Base-by-base conservation (phyloP, 1,139 yeast genomes). In the Saccharomyces hybrid region DNA sequence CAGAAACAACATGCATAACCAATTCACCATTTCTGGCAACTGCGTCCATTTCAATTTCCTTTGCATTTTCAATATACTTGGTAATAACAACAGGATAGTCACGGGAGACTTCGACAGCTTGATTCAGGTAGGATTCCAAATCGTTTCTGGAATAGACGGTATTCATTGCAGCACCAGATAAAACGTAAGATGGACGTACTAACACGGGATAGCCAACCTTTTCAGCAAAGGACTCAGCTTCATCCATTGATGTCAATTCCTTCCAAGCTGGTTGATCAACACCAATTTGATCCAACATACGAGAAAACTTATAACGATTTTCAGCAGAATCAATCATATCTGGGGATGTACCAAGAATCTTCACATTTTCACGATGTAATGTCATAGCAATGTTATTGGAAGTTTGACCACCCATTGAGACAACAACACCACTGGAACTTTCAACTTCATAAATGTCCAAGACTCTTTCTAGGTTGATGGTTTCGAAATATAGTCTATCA, bases 251-350 rank as follows among this genome's bases (percentile, higher is more conserved):
- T 46, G 98, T 90, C 67, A 93, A 83, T 75, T 93, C 99, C 75
- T 91, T 93, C 99, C 99, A 93, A 50, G 97, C 97, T 53, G 99
- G 99, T 76, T 93, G 99, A 75, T 93, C 99, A 62, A 93, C 98
- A 55, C 96, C 97, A 67, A 93, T 93, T 66, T 83, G 83, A 74
- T 93, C 99, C 77, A 93, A 81, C 95, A 93, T 91, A 76, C 97
- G 88, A 52, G 97, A 89, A 78, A 93, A 93, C 77, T 93, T 93
- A 81, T 90, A 91, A 77, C 99, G 83, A 75, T 93, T 91, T 78
- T 93, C 99, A 61, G 99, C 99, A 61, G 95, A 86, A 71, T 93
- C 99, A 73, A 93, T 93, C 96, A 89, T 90, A 73, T 89, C 97
- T 57, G 99, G 99, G 46, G 96, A 86, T 52, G 99, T 93, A 74